These are phyloP conservation scores for Aspergillus carlsbadensis DNA, from an alignment of 495 filamentous ascomycete genomes.

Conservation along the genomic window DNA sequence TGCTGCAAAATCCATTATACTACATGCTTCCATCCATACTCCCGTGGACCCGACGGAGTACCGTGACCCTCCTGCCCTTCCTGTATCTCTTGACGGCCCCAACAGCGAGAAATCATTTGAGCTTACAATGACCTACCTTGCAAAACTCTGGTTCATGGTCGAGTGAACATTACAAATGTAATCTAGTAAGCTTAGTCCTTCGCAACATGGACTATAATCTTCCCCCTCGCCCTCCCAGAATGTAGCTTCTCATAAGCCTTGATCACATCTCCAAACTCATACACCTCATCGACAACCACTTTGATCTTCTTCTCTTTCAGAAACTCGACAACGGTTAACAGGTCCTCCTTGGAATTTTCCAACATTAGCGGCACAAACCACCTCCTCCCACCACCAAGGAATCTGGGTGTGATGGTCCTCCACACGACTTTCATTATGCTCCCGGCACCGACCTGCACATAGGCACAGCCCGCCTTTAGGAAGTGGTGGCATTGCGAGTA, in stretches of 20 bases:
- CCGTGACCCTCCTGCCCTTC: no score
- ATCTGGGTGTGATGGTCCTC: conserved; percentile 46
- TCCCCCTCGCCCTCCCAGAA: conserved; percentile 61
- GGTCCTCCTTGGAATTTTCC: conserved; percentile 43
- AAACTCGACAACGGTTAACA: conserved; percentile 56
- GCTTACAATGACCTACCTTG: no score
- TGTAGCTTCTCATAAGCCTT: conserved; percentile 65
- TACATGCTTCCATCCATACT: no score
- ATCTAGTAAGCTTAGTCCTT: conserved; percentile 9
- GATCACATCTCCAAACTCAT: conserved; percentile 59
- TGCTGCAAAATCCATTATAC: no score
- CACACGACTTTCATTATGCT: conserved; percentile 25
- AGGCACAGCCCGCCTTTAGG: conserved; percentile 50
- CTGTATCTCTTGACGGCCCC: no score
- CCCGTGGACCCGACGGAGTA: no score
- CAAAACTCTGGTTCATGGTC: no score
- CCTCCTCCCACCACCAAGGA: conserved; percentile 65
- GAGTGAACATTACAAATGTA: no score
- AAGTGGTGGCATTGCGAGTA: conserved; percentile 58
- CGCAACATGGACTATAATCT: conserved; percentile 63
- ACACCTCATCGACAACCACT: conserved; percentile 59
- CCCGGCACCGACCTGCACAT: conserved; percentile 56
- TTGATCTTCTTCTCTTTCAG: conserved; percentile 61
- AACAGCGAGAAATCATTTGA: no score
- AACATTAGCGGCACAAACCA: conserved; percentile 46